Evolutionary conservation across 2,329 filamentous ascomycete genomes (phyloP).

Genomic region (Seiridium cupressi): DNA sequence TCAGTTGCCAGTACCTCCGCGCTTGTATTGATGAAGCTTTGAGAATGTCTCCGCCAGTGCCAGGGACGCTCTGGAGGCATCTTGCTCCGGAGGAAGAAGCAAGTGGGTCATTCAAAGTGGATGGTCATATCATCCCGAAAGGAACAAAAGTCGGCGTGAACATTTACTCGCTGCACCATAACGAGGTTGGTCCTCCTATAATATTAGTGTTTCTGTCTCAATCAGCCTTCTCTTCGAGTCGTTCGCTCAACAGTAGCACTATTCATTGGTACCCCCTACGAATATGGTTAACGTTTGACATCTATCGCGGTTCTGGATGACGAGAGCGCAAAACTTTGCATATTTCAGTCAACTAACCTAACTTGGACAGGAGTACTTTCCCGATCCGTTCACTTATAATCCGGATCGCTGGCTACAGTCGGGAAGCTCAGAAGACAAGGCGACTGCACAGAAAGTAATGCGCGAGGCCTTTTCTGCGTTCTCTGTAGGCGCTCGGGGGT

Average conservation of each 20-base stretch:
- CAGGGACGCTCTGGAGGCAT: constrained; percentile 30
- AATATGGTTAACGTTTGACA: no score
- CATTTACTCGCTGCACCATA: constrained; percentile 33
- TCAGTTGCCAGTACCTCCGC: constrained; percentile 36
- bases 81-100: constrained; percentile 12
- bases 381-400: not conserved
- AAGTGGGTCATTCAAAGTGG: constrained; percentile 18
- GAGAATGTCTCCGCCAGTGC: constrained; percentile 41
- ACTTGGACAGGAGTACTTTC: not conserved
- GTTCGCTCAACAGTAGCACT: no score
- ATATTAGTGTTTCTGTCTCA: constrained; percentile 8
- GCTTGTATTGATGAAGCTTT: constrained; percentile 46
- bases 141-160: constrained; percentile 30
- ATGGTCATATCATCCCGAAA: constrained; percentile 25
- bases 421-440: not conserved
- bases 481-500: constrained; percentile 30
- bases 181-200: constrained; percentile 22
- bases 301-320: no score
- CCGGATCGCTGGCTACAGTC: not conserved
- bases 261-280: no score
- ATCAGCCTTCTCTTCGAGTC: no score
- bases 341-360: not conserved
- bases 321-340: no score
- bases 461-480: constrained; percentile 27
- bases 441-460: not conserved